Base-by-base conservation (phyloP, 345 rosid species). In the Rubroshorea leprosula region DNA sequence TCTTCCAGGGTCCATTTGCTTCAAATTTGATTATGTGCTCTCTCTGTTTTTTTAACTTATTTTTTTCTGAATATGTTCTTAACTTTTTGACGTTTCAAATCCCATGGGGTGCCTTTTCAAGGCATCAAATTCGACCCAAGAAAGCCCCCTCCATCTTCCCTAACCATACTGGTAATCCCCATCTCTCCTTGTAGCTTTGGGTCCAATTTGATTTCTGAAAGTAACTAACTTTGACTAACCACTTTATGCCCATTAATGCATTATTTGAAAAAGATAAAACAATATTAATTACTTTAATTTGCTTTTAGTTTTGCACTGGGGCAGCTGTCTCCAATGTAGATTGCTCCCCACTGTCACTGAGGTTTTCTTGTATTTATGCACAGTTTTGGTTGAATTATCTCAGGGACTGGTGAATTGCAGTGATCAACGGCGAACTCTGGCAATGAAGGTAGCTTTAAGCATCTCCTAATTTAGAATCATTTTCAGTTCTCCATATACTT, bases 1-100 rank as follows among this genome's bases (percentile, higher is more conserved):
- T 74, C 88, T 83, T 38, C 64, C 80, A 20, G 80, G 85, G 95
- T 86, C n/a, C n/a, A 44, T 17, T 35, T 13, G 1, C 9, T 60
- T 29, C 16, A 11, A 51, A 6, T 17, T 43, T 0, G 15, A 14
- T 38, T 50, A n/a, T 22, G 45, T 31, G 18, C 46, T 72, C 46
- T 22, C 44, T 4, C 5, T 20, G 19, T 27, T 49, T 46, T 54
- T 2, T 8, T 7, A 16, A 26, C 16, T 13, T 52, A 45, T 15
- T 16, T 26, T 22, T 14, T 12, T 2, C 62, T 38, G n/a, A n/a
- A n/a, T n/a, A n/a, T n/a, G n/a, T n/a, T n/a, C n/a, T n/a, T n/a
- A n/a, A n/a, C n/a, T n/a, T n/a, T n/a, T n/a, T n/a, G n/a, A n/a
- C n/a, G n/a, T n/a, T 35, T 35, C 41, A 35, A 13, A 13, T 35